Percentiles rank a stretch among this genome's conserved stretches.
Conservation (phyloP, 2,329 filamentous ascomycete species). For the Rutstroemia sp. region DNA sequence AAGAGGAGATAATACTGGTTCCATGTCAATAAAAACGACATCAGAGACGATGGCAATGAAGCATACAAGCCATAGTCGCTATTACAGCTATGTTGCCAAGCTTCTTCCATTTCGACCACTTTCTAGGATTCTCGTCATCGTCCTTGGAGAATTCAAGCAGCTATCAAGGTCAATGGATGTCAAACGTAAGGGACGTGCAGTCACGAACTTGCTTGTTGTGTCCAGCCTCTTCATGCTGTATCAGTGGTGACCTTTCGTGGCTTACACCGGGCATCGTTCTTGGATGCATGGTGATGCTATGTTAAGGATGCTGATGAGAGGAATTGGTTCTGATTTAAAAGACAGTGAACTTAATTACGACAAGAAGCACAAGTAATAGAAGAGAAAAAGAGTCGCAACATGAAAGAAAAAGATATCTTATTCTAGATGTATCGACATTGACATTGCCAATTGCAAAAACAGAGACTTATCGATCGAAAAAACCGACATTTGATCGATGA, state of each 20-base stretch:
- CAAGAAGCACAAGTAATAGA: too few species aligned
- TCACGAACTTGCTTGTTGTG: neutral
- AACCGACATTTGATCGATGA: too few species aligned
- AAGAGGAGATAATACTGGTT: conserved; percentile 19
- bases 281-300: neutral
- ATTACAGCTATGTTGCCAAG: conserved; percentile 22
- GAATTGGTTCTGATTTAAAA: too few species aligned
- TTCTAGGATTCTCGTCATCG: conserved; percentile 19
- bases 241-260: conserved; percentile 15
- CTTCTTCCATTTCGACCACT: conserved; percentile 23
- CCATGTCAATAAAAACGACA: neutral
- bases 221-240: conserved; percentile 11
- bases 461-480: too few species aligned
- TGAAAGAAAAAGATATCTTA: too few species aligned
- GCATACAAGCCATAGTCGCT: conserved; percentile 22
- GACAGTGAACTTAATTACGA: too few species aligned
- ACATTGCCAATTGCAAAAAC: too few species aligned
- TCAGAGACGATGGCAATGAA: neutral
- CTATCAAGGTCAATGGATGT: neutral
- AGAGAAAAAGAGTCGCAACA: too few species aligned
- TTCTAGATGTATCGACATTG: too few species aligned
- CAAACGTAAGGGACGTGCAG: neutral
- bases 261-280: neutral
- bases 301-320: neutral
- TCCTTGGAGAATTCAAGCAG: conserved; percentile 14